Conservation (phyloP, 768 basidiomycete species). For the Termitomyces bulborhizus region DNA sequence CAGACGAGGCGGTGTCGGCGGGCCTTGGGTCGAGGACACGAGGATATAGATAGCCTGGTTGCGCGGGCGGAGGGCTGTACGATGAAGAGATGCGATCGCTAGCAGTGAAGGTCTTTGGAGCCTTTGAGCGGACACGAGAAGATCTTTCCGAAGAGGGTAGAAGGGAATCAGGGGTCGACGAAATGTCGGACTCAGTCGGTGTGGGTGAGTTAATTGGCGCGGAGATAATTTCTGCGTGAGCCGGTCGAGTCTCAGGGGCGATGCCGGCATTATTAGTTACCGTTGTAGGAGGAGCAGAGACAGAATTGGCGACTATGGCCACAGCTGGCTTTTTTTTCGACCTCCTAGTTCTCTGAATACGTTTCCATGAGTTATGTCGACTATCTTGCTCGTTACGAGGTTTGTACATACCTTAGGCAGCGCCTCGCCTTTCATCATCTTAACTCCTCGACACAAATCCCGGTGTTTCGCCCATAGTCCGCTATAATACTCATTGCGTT, state of each 20-base stretch:
- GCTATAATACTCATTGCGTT: conserved; percentile 4
- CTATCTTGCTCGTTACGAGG: background rate
- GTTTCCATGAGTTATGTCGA: background rate
- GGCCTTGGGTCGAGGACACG: too few species aligned
- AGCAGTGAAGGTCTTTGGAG: background rate
- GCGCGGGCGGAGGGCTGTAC: background rate
- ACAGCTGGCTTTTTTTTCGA: background rate
- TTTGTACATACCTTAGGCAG: conserved; percentile 2
- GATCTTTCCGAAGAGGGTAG: background rate
- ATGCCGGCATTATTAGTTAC: background rate
- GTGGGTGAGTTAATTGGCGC: background rate
- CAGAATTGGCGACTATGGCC: background rate
- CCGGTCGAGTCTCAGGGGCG: background rate
- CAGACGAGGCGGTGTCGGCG: too few species aligned
- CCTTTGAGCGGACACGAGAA: background rate
- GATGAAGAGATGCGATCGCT: background rate
- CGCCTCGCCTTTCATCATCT: conserved; percentile 4
- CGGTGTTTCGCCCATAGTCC: conserved; percentile 10
- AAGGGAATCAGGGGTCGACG: background rate
- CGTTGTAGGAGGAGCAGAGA: background rate
- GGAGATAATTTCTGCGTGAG: background rate
- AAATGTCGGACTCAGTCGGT: background rate
- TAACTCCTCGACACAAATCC: conserved; percentile 4
- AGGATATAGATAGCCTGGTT: background rate
- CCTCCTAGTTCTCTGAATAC: conserved; percentile 1